These are phyloP conservation scores for Crithidia expoeki DNA, from an alignment of 208 protist genomes.

Conservation along the genomic window DNA sequence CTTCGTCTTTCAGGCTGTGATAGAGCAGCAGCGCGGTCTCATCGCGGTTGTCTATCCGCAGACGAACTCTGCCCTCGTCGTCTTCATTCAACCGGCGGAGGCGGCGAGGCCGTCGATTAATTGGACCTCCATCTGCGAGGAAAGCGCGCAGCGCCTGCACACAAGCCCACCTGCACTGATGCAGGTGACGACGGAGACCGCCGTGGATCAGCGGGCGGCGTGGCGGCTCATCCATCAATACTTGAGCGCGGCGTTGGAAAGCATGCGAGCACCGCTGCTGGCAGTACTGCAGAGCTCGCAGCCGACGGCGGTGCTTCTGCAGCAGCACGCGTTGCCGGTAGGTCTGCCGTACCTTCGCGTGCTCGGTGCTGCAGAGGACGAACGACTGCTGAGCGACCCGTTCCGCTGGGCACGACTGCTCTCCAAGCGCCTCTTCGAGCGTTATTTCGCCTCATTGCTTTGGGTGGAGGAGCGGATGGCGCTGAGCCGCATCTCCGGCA, in stretches of 20 bases:
- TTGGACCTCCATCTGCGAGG: conserved; percentile 64
- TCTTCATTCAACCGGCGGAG: conserved; percentile 82
- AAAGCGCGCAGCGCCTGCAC: conserved; percentile 57
- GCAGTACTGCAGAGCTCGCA: conserved; percentile 77
- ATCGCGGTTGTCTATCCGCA: conserved; percentile 71
- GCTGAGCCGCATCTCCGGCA: conserved; percentile 75
- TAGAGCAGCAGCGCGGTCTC: conserved; percentile 65
- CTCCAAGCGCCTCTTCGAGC: conserved; percentile 70
- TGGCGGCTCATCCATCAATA: conserved; percentile 69
- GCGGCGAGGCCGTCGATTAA: conserved; percentile 67
- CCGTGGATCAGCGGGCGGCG: conserved; percentile 54
- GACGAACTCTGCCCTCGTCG: conserved; percentile 50
- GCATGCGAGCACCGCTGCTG: conserved; percentile 52
- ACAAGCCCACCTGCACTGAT: conserved; percentile 25
- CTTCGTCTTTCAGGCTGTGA: conserved; percentile 81
- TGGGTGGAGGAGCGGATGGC: conserved; percentile 87
- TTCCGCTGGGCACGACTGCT: conserved; percentile 84
- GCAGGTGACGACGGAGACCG: conserved; percentile 46
- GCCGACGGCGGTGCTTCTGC: conserved; percentile 61
- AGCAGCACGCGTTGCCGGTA: conserved; percentile 63
- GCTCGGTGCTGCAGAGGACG: conserved; percentile 82
- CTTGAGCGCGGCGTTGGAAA: conserved; percentile 54
- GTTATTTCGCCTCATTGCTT: conserved; percentile 77
- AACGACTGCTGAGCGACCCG: conserved; percentile 81
- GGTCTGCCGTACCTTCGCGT: conserved; percentile 75